Evolutionary conservation across 2,329 filamentous ascomycete genomes (phyloP).

Genomic region (Rutstroemia sydowiana): DNA sequence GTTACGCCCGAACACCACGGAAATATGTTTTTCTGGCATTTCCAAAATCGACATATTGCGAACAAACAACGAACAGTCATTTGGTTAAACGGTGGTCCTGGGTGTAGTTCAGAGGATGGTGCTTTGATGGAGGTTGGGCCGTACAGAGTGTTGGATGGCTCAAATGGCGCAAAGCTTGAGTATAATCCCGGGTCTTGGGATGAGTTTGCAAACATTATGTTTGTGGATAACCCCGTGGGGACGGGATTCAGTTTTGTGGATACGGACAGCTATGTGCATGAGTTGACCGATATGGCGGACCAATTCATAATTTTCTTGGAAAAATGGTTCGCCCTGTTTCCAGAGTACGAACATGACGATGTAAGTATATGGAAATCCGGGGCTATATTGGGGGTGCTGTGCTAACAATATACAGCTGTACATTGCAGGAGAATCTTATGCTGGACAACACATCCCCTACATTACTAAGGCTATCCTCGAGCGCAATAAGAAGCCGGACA

Average conservation of each 20-base stretch:
- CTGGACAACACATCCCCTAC: conserved; percentile 94
- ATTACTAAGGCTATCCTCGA: conserved; percentile 87
- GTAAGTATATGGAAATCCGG: conserved; percentile 50
- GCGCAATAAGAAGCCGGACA: conserved; percentile 60
- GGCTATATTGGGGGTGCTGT: not conserved
- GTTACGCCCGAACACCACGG: conserved; percentile 77
- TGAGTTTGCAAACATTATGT: conserved; percentile 93
- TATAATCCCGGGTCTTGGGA: conserved; percentile 97
- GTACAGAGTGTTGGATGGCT: conserved; percentile 72
- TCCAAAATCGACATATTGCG: conserved; percentile 89
- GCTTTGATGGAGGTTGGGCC: conserved; percentile 85
- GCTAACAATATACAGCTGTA: conserved; percentile 59
- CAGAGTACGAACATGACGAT: conserved; percentile 85
- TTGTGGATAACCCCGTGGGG: conserved; percentile 94
- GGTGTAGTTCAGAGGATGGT: conserved; percentile 95
- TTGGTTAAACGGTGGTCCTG: conserved; percentile 95
- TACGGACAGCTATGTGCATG: conserved; percentile 76
- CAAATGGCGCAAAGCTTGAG: conserved; percentile 46
- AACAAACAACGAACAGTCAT: conserved; percentile 85
- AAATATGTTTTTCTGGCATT: conserved; percentile 98
- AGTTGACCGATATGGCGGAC: conserved; percentile 79
- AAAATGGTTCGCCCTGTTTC: conserved; percentile 85
- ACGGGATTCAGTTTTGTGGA: conserved; percentile 96
- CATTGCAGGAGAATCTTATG: conserved; percentile 91
- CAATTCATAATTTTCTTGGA: conserved; percentile 87